These are phyloP conservation scores for Eucalyptus pauciflora DNA, from an alignment of 345 rosid species.

Conservation along the genomic window DNA sequence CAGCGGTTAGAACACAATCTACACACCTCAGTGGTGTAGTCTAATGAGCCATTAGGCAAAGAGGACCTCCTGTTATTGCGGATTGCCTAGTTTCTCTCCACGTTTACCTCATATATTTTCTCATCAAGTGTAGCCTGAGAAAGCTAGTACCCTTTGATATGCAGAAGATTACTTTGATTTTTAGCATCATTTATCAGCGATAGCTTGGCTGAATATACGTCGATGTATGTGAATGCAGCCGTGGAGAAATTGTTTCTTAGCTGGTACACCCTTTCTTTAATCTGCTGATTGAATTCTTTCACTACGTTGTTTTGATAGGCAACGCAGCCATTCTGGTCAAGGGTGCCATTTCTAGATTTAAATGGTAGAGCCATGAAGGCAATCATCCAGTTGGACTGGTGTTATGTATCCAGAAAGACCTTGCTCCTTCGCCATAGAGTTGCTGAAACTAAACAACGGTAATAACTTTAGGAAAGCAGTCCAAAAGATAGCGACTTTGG, in stretches of 20 bases:
- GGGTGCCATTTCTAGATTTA: not conserved
- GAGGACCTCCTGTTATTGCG: no score
- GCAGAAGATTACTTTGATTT: not conserved
- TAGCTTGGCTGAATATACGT: conserved; percentile 27
- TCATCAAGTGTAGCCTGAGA: not conserved
- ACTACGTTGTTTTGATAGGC: conserved; percentile 23
- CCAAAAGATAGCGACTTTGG: not conserved
- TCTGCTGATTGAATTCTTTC: conserved; percentile 13
- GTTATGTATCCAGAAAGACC: conserved; percentile 46
- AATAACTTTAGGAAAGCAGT: not conserved
- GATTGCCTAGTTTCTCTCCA: not conserved
- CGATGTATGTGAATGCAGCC: conserved; percentile 20
- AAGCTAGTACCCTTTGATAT: not conserved
- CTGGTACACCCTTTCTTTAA: conserved; percentile 9
- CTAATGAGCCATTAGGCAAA: no score
- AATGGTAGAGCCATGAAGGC: conserved; percentile 17
- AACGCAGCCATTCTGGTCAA: conserved; percentile 27
- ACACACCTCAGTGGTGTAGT: no score
- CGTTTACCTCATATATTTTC: not conserved
- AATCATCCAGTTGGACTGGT: conserved; percentile 42
- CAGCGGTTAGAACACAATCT: no score
- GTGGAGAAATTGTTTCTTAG: conserved; percentile 11
- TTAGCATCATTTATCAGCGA: conserved; percentile 8
- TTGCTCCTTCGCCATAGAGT: conserved; percentile 23
- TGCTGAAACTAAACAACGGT: not conserved